Conservation (phyloP, 352 stramenopile genomes). For the Phytophthora melonis region DNA sequence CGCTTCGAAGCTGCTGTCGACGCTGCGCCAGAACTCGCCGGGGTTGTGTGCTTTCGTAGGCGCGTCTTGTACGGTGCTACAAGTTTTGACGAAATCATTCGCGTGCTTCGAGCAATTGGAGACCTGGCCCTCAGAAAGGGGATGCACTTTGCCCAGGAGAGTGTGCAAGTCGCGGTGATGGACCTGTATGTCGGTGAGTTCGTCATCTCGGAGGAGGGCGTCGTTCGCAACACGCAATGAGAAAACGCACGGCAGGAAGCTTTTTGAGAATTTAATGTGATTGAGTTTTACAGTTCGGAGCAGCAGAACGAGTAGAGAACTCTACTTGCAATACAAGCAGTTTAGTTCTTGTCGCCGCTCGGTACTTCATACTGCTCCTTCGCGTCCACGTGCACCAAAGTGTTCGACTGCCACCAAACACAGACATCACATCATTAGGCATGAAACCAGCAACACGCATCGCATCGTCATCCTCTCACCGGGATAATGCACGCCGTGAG, state of each 20-base stretch:
- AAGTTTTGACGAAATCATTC: conserved; percentile 13
- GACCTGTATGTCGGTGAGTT: conserved; percentile 14
- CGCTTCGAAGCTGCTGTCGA: conserved; percentile 9
- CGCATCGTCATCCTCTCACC: conserved; percentile 32
- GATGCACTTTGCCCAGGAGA: conserved; percentile 6
- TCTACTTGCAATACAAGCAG: no score
- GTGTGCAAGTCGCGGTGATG: conserved; percentile 1
- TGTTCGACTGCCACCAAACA: conserved; percentile 37
- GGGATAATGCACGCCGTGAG: conserved; percentile 92
- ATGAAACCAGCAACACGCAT: conserved; percentile 6
- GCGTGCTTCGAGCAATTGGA: conserved; percentile 5
- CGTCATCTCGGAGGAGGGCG: conserved; percentile 19
- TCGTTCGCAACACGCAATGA: not conserved
- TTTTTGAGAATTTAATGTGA: not conserved
- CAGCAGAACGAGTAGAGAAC: not conserved
- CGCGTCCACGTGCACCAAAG: conserved; percentile 48
- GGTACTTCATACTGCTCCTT: conserved; percentile 48
- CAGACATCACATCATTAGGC: not conserved
- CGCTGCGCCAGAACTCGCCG: conserved; percentile 12
- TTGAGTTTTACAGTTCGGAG: not conserved
- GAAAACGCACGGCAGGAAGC: not conserved
- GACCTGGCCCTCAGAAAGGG: not conserved
- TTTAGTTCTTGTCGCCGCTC: conserved; percentile 32
- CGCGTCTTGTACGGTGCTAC: conserved; percentile 17
- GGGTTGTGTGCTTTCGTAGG: conserved; percentile 20